These are phyloP conservation scores for Colletotrichum falcatum DNA, from an alignment of 2,329 filamentous ascomycete genomes.

Conservation along the genomic window DNA sequence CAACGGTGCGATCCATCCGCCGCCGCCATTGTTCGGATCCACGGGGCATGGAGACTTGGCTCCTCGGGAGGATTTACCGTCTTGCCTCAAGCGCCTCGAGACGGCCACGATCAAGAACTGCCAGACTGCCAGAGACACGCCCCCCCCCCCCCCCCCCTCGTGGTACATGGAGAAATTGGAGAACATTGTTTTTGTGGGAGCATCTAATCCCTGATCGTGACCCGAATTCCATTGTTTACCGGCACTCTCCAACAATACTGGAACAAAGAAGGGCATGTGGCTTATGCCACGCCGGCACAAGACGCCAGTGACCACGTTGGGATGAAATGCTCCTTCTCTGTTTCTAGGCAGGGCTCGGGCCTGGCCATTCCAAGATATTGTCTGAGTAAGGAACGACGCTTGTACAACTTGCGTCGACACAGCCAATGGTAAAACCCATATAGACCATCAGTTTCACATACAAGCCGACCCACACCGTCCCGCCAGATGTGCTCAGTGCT, in stretches of 20 bases:
- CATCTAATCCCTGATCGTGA: neutral
- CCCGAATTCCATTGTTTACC: neutral
- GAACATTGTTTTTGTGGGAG: neutral
- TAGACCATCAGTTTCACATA: neutral
- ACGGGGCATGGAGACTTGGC: slow-evolving; percentile 39
- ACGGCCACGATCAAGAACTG: slow-evolving; percentile 21
- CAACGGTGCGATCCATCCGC: slow-evolving; percentile 25
- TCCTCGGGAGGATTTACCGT: slow-evolving; percentile 41
- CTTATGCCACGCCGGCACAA: neutral
- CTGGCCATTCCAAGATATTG: neutral
- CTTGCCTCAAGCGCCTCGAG: slow-evolving; percentile 32
- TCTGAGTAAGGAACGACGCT: neutral
- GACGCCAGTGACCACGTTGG: neutral
- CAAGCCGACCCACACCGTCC: neutral
- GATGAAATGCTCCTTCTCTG: neutral
- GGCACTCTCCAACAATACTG: neutral
- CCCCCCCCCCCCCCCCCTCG: slow-evolving; percentile 16
- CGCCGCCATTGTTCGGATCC: slow-evolving; percentile 21
- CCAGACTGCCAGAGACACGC: slow-evolving; percentile 23
- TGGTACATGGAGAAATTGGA: slow-evolving; percentile 21
- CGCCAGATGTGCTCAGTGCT: neutral
- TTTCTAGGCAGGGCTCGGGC: neutral
- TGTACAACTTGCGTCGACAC: neutral
- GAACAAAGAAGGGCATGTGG: neutral
- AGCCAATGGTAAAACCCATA: neutral